Evolutionary conservation across 2,329 filamentous ascomycete species (phyloP).

Genomic region (Nigrospora sphaerica): DNA sequence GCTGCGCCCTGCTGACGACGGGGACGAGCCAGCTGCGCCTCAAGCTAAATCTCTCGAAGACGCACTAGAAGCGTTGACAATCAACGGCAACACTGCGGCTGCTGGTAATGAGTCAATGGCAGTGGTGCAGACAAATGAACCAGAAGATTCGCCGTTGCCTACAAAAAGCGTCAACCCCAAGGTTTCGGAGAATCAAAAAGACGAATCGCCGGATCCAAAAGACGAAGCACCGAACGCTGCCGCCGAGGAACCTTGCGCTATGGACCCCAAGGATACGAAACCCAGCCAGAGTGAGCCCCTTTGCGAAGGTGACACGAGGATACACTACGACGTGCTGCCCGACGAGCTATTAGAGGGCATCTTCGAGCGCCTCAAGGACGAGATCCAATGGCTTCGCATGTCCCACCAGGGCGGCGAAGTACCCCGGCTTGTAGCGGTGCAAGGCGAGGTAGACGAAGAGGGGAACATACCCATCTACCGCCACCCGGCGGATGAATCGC

Average conservation of each 20-base stretch:
- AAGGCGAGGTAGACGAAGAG: slow-evolving; percentile 63
- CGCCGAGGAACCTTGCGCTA: neutral
- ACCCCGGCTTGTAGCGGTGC: slow-evolving; percentile 82
- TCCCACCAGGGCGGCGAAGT: slow-evolving; percentile 86
- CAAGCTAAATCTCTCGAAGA: neutral
- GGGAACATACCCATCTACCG: slow-evolving; percentile 86
- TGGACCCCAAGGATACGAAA: slow-evolving; percentile 8
- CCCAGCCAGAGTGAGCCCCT: slow-evolving; percentile 41
- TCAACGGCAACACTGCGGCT: slow-evolving; percentile 7
- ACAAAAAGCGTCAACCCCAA: neutral
- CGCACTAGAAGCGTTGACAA: neutral
- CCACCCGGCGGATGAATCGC: slow-evolving; percentile 84
- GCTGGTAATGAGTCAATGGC: neutral
- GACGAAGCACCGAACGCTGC: no score
- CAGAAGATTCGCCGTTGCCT: slow-evolving; percentile 10
- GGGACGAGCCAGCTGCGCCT: neutral
- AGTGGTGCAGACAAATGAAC: neutral
- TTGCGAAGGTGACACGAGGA: slow-evolving; percentile 73
- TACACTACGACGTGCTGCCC: slow-evolving; percentile 66
- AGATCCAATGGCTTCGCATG: slow-evolving; percentile 89
- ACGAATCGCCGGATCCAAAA: neutral
- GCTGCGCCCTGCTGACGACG: no score
- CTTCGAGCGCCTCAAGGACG: slow-evolving; percentile 64
- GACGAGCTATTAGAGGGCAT: slow-evolving; percentile 44
- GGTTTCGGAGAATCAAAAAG: neutral